Evolutionary conservation across 192 early-diverging fungal genomes (phyloP).

Genomic region (Backusella liffmaniae): DNA sequence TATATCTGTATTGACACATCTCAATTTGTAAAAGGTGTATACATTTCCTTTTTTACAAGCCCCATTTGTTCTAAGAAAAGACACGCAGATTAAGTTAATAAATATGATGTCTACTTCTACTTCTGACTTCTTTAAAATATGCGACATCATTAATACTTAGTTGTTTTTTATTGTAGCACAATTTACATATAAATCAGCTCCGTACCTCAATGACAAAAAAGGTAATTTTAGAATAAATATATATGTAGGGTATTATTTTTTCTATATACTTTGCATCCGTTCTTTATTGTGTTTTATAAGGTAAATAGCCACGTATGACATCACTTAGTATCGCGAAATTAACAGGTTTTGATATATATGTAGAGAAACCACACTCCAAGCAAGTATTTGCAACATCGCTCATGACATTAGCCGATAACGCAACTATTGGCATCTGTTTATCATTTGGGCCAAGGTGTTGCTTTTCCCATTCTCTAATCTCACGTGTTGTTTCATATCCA

Average conservation of each 20-base stretch:
- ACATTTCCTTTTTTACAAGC: not conserved
- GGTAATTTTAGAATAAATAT: not conserved
- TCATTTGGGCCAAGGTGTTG: conserved; percentile 26
- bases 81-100: not conserved
- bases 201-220: not conserved
- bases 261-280: not conserved
- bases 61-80: not conserved
- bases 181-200: not conserved
- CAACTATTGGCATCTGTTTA: conserved; percentile 52
- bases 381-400: conserved; percentile 51
- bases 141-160: not conserved
- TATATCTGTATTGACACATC: not conserved
- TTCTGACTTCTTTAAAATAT: not conserved
- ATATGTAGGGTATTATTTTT: not conserved
- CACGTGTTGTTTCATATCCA: conserved; percentile 52
- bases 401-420: conserved; percentile 59
- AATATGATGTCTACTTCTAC: not conserved
- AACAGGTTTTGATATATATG: conserved; percentile 57
- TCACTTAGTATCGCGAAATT: conserved; percentile 50
- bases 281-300: not conserved
- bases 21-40: not conserved
- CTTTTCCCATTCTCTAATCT: conserved; percentile 52
- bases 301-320: conserved; percentile 39
- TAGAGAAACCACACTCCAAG: conserved; percentile 47
- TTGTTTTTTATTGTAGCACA: not conserved